phyloP scores from a whole-genome alignment of 2,329 filamentous ascomycete species.

The Exophiala lecanii-corni region DNA sequence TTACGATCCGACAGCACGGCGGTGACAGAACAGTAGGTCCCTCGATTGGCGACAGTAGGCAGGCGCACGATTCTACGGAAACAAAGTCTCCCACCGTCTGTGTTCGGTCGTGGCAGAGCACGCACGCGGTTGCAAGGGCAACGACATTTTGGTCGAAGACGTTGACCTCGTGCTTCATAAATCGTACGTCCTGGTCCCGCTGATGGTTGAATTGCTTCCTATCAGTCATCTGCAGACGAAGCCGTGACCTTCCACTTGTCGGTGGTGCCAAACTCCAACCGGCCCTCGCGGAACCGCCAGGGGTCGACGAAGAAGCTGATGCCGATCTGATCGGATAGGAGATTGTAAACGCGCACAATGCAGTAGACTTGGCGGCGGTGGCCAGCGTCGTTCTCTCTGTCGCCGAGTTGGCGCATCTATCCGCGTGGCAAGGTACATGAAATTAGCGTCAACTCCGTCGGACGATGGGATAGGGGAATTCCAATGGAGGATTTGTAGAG shows the following conservation, averaged over 20 bases:
- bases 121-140: neutral
- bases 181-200: neutral
- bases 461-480: neutral
- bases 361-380: conserved; percentile 7
- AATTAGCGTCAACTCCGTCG: neutral
- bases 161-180: neutral
- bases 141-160: neutral
- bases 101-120: neutral
- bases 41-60: no score
- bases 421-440: neutral
- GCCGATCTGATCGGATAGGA: conserved; percentile 8
- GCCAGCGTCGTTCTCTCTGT: neutral
- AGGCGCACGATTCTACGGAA: neutral
- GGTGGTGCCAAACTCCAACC: conserved; percentile 8
- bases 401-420: neutral
- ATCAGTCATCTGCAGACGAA: neutral
- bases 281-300: conserved; percentile 10
- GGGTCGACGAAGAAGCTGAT: conserved; percentile 12
- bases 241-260: conserved; percentile 12
- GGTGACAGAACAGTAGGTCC: neutral
- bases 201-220: neutral
- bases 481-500: neutral
- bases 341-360: conserved; percentile 13
- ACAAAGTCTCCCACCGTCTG: neutral
- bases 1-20: no score